Percentiles rank a stretch among this genome's conserved stretches.
phyloP scores from a whole-genome alignment of 225 moss, liverwort and hornwort species.

The Pseudoscleropodium purum region DNA sequence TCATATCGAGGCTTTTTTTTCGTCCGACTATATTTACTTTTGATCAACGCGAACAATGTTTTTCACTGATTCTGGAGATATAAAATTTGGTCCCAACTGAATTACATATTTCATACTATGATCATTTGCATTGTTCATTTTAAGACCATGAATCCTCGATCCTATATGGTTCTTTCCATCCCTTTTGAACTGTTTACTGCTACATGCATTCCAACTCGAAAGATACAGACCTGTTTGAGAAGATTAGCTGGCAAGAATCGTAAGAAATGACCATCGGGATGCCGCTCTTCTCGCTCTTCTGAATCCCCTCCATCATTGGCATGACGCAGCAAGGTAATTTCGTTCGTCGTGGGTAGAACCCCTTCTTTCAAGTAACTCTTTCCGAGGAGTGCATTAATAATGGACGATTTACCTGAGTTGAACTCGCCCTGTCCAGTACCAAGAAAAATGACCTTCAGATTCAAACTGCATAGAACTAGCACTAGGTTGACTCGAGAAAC shows the following conservation, averaged over 20 bases:
- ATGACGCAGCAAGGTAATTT: constrained; percentile 85
- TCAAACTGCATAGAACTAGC: not conserved
- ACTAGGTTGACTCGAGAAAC: not conserved
- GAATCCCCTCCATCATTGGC: constrained; percentile 58
- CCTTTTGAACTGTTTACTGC: not conserved
- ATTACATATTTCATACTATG: not conserved
- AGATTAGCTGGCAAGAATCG: constrained; percentile 77
- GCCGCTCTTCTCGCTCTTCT: constrained; percentile 77
- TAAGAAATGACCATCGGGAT: constrained; percentile 90
- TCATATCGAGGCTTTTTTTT: not conserved
- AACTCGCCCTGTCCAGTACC: constrained; percentile 70
- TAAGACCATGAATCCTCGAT: not conserved
- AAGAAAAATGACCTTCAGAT: not conserved
- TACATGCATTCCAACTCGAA: not conserved
- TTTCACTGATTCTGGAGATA: not conserved
- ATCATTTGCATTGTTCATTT: not conserved
- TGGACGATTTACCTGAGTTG: constrained; percentile 90
- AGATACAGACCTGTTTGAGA: constrained; percentile 74
- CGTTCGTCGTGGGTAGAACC: constrained; percentile 91
- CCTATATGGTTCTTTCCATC: not conserved
- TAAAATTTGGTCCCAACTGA: not conserved
- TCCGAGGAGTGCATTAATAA: constrained; percentile 92
- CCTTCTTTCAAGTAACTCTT: constrained; percentile 79
- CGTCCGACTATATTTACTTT: not conserved
- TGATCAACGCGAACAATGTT: not conserved